Conservation (phyloP, 306 rosid genomes). For the Vigna mungo region DNA sequence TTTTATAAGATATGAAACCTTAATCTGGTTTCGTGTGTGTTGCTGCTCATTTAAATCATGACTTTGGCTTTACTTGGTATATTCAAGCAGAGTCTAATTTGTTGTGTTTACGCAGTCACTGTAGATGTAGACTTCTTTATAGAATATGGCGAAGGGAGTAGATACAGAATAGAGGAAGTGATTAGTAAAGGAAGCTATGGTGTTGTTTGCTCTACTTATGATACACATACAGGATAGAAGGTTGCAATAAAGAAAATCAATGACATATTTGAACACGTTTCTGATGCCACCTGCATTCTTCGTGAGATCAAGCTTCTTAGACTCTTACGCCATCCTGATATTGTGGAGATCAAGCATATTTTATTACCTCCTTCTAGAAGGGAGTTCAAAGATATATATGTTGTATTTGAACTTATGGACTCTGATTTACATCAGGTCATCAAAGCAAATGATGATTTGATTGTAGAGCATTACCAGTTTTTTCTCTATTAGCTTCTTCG, state of each 20-base stretch:
- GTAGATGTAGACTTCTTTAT: conserved; percentile 87
- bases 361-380: conserved; percentile 92
- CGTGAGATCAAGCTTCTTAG: conserved; percentile 94
- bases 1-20: conserved; percentile 7
- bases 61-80: conserved; percentile 7
- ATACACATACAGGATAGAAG: conserved; percentile 79
- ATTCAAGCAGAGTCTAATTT: conserved; percentile 25
- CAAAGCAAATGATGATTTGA: conserved; percentile 93
- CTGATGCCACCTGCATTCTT: conserved; percentile 90
- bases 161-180: conserved; percentile 92
- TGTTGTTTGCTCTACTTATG: conserved; percentile 91
- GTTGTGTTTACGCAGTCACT: conserved; percentile 61
- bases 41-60: conserved; percentile 1
- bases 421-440: conserved; percentile 93
- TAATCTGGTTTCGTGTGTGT: conserved; percentile 18
- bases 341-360: conserved; percentile 94
- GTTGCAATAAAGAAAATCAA: conserved; percentile 95
- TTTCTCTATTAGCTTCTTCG: conserved; percentile 95
- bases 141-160: conserved; percentile 90
- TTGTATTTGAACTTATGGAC: conserved; percentile 60
- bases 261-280: conserved; percentile 91
- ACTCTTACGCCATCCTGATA: conserved; percentile 85
- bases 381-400: conserved; percentile 69
- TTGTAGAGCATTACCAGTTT: conserved; percentile 91
- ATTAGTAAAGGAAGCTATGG: conserved; percentile 97